Evolutionary conservation across 306 rosid genomes (phyloP), one percentile per base, ranked within the genome.

Genomic region (Trifolium fragiferum): DNA sequence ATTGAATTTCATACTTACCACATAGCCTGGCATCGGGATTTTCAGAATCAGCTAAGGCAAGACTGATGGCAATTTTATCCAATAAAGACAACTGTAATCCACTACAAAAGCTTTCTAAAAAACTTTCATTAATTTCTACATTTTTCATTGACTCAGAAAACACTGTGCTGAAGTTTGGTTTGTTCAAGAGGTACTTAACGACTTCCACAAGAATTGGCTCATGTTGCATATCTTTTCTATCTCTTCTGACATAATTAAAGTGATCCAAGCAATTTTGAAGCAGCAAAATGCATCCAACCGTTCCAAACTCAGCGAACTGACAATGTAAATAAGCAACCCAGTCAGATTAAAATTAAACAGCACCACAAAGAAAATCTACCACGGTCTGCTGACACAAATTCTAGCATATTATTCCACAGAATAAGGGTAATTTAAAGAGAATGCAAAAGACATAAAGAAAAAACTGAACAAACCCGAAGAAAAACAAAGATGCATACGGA

Each of bases 11-110:
- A 75, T 79, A 70, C 88, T 81, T 80, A 95, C 99, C 96, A 54
- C 88, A 84, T 60, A 78, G 76, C 80, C 96, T 87, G 78, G 80
- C 75, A 35, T 95, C 97, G 4, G 76, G 80, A 83, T 87, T 89
- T 84, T 95, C 98, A 72, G 97, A 92, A 78, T 92, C 97, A 38
- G 93, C 87, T 77, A 95, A 78, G 23, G 99, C 93, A 66, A 95
- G 98, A 83, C 98, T 90, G 77, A 90, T 18, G 66, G 82, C 82
- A 84, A 92, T 86, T 79, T 85, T 92, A 80, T 95, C 98, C 80
- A 86, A 71, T 20, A 82, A 78, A 60, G 97, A 86, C 75, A 95
- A 82, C 59, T 85, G 86, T 15, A 92, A 79, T 72, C 83, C 87
- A 80, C 78, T 80, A 33, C 91, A 86, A 68, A 95, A 81, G 60